A percentile compares a stretch with the other conserved stretches of the same genome.
Evolutionary conservation across 1,139 yeast species (phyloP).

Genomic region (Kluyveromyces sp.): DNA sequence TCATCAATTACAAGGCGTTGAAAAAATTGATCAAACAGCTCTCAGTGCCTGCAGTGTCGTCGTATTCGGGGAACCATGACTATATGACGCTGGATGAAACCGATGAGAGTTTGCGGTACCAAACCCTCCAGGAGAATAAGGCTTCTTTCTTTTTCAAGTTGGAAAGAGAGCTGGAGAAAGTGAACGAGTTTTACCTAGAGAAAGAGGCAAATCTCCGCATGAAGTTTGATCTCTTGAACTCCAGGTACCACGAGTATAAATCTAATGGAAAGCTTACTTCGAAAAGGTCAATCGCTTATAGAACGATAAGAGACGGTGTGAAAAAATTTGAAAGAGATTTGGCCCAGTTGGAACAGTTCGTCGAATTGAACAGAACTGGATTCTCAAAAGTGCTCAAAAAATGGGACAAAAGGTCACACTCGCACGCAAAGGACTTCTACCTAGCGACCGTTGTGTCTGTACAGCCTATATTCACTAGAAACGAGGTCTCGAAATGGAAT

Average conservation of each 20-base stretch:
- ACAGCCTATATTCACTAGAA: constrained; percentile 92
- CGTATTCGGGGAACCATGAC: constrained; percentile 10
- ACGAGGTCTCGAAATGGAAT: constrained; percentile 76
- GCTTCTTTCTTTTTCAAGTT: constrained; percentile 88
- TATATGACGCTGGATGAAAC: constrained; percentile 21
- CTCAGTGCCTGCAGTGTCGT: constrained; percentile 39
- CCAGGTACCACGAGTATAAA: constrained; percentile 59
- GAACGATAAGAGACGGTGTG: constrained; percentile 76
- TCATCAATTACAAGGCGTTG: constrained; percentile 88
- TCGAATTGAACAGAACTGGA: constrained; percentile 90
- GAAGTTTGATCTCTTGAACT: constrained; percentile 66
- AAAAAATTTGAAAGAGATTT: constrained; percentile 85
- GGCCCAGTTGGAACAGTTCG: constrained; percentile 82
- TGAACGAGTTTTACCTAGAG: constrained; percentile 79
- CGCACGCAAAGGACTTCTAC: constrained; percentile 88
- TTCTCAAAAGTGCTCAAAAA: constrained; percentile 90
- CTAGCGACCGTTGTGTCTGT: constrained; percentile 89
- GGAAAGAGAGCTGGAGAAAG: constrained; percentile 92
- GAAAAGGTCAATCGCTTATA: constrained; percentile 51
- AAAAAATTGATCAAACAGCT: constrained; percentile 65
- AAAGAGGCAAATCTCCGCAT: constrained; percentile 82
- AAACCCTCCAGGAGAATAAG: constrained; percentile 77
- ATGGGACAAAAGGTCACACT: constrained; percentile 95
- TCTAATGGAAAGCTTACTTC: constrained; percentile 40
- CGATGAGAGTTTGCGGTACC: constrained; percentile 36